Evolutionary conservation across 768 basidiomycete species (phyloP).

Genomic region (Megacollybia marginata): DNA sequence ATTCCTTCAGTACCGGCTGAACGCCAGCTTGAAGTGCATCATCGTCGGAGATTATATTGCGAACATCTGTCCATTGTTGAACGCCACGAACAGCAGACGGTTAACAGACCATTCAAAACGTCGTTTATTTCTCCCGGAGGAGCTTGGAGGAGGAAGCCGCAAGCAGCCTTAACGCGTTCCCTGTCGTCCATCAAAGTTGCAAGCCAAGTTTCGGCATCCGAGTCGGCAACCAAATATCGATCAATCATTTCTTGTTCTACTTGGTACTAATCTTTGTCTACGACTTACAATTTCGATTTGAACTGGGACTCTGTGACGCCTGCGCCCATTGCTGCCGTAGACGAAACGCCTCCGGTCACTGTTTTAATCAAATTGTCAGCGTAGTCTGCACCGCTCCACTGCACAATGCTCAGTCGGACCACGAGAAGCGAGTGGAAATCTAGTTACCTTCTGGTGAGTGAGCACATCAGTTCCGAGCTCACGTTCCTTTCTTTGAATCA

Average conservation of each 20-base stretch:
- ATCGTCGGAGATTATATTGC: slow-evolving; percentile 84
- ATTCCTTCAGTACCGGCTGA: slow-evolving; percentile 69
- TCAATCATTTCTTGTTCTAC: background rate
- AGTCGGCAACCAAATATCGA: background rate
- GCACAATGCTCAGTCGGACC: slow-evolving; percentile 9
- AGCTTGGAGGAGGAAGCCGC: slow-evolving; percentile 77
- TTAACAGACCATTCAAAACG: slow-evolving; percentile 71
- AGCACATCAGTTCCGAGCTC: slow-evolving; percentile 94
- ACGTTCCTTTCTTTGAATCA: slow-evolving; percentile 87
- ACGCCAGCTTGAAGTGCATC: slow-evolving; percentile 73
- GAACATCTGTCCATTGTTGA: slow-evolving; percentile 56
- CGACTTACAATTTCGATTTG: slow-evolving; percentile 33
- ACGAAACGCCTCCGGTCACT: slow-evolving; percentile 94
- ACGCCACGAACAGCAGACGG: slow-evolving; percentile 1
- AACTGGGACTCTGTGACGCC: slow-evolving; percentile 94
- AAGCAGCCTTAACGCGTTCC: slow-evolving; percentile 66
- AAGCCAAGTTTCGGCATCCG: background rate
- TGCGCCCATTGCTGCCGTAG: slow-evolving; percentile 98
- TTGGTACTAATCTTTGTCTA: background rate
- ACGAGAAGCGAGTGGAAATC: background rate
- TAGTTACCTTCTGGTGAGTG: slow-evolving; percentile 86
- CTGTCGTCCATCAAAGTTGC: slow-evolving; percentile 41
- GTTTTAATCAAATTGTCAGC: slow-evolving; percentile 90
- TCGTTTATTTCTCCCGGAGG: slow-evolving; percentile 98
- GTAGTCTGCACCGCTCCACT: slow-evolving; percentile 97